Conservation (phyloP, 1,139 yeast species). For the Pichia kudriavzevii region DNA sequence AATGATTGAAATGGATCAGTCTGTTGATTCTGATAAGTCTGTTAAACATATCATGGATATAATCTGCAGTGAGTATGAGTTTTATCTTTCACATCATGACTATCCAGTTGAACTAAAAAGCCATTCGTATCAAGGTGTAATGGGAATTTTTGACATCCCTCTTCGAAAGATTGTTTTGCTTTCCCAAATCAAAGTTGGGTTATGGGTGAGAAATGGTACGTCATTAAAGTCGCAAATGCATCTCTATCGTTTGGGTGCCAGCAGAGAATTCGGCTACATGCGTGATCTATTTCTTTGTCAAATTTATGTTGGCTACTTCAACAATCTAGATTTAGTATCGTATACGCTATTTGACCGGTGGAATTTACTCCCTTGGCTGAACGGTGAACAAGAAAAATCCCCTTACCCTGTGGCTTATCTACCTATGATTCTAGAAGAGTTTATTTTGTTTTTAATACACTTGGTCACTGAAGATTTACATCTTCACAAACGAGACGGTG, state of each 20-base stretch:
- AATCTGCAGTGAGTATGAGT: conserved; percentile 18
- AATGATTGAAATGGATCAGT: conserved; percentile 48
- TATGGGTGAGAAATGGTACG: conserved; percentile 61
- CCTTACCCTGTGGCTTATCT: conserved; percentile 35
- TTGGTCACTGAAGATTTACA: conserved; percentile 62
- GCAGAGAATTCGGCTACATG: conserved; percentile 75
- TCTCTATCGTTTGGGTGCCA: conserved; percentile 72
- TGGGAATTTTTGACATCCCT: conserved; percentile 61
- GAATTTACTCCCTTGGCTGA: conserved; percentile 48
- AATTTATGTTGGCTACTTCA: conserved; percentile 45
- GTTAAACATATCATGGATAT: conserved; percentile 14
- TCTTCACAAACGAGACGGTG: conserved; percentile 43
- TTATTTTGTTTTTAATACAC: conserved; percentile 61
- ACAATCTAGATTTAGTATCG: conserved; percentile 51
- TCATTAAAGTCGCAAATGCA: conserved; percentile 73
- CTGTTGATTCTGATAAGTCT: conserved; percentile 25
- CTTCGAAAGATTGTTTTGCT: conserved; percentile 57
- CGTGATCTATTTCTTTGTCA: conserved; percentile 74
- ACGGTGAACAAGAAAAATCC: conserved; percentile 33
- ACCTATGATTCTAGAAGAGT: conserved; percentile 68
- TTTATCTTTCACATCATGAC: conserved; percentile 7
- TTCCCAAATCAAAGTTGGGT: conserved; percentile 51
- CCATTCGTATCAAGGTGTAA: conserved; percentile 18
- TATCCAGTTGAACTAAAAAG: conserved; percentile 1
- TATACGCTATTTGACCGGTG: conserved; percentile 62